Evolutionary conservation across 106 monocot species (phyloP).

Genomic region (Alisma plantagoaquatica): DNA sequence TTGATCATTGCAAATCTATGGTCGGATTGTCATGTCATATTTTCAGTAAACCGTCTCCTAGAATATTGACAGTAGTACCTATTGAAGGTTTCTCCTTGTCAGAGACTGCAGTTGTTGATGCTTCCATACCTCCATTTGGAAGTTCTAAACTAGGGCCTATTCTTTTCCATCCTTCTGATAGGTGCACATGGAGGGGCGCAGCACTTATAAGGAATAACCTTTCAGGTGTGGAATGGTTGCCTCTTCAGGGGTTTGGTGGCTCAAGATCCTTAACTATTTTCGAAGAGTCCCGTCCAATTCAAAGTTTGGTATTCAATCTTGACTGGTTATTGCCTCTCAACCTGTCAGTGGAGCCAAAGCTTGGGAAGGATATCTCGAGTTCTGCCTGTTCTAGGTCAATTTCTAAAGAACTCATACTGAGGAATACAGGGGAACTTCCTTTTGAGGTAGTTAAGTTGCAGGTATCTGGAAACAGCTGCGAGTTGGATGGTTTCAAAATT

Average conservation of each 20-base stretch:
- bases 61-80: conserved; percentile 18
- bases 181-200: conserved; percentile 72
- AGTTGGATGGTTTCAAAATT: conserved; percentile 47
- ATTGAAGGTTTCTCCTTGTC: conserved; percentile 54
- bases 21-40: conserved; percentile 23
- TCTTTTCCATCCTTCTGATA: conserved; percentile 50
- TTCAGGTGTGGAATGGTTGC: conserved; percentile 78
- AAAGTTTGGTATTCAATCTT: conserved; percentile 49
- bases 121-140: conserved; percentile 37
- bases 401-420: conserved; percentile 56
- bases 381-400: conserved; percentile 28
- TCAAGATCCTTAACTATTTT: conserved; percentile 39
- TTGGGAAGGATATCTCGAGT: conserved; percentile 13
- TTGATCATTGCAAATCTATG: conserved; percentile 39
- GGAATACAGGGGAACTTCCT: conserved; percentile 66
- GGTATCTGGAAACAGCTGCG: conserved; percentile 55
- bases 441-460: conserved; percentile 42
- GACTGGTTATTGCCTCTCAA: conserved; percentile 21
- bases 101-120: conserved; percentile 45
- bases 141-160: conserved; percentile 60
- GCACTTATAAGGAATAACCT: conserved; percentile 75
- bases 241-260: conserved; percentile 57
- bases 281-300: conserved; percentile 49
- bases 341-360: conserved; percentile 10
- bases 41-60: conserved; percentile 13